Conservation (phyloP, 2,329 filamentous ascomycete species). For the Leptographium wingfieldii region DNA sequence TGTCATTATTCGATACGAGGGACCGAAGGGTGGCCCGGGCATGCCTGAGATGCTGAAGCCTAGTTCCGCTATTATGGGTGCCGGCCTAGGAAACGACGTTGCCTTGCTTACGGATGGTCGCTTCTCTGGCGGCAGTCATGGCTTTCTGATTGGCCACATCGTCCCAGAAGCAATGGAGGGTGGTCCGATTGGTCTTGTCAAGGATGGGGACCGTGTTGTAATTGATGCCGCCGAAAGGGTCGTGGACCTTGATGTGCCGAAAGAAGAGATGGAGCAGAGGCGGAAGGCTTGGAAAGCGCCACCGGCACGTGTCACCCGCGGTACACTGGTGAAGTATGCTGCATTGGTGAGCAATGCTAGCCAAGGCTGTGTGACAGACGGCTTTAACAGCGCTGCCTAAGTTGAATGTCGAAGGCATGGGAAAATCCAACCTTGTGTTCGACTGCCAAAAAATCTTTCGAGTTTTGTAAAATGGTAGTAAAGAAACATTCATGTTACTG, state of each 20-base stretch:
- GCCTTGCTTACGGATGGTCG: conserved; percentile 63
- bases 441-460: background rate
- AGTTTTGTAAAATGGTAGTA: background rate
- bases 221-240: conserved; percentile 69
- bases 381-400: background rate
- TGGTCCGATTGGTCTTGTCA: conserved; percentile 72
- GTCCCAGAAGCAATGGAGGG: conserved; percentile 79
- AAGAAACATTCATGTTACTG: background rate
- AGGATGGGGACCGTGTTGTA: conserved; percentile 66
- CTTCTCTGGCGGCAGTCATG: conserved; percentile 72
- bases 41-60: conserved; percentile 96
- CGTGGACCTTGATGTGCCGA: conserved; percentile 53
- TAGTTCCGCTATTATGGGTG: conserved; percentile 86
- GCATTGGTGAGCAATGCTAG: conserved; percentile 44
- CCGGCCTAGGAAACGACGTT: conserved; percentile 64
- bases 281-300: conserved; percentile 51
- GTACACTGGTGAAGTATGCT: conserved; percentile 61
- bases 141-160: conserved; percentile 79
- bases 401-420: background rate
- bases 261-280: conserved; percentile 49
- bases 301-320: conserved; percentile 42
- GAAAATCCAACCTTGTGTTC: background rate
- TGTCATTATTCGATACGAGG: conserved; percentile 84
- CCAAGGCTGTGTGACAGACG: conserved; percentile 46
- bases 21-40: conserved; percentile 82